phyloP scores from a whole-genome alignment of 2,329 filamentous ascomycete species.

The Neodidymelliopsis sp. region DNA sequence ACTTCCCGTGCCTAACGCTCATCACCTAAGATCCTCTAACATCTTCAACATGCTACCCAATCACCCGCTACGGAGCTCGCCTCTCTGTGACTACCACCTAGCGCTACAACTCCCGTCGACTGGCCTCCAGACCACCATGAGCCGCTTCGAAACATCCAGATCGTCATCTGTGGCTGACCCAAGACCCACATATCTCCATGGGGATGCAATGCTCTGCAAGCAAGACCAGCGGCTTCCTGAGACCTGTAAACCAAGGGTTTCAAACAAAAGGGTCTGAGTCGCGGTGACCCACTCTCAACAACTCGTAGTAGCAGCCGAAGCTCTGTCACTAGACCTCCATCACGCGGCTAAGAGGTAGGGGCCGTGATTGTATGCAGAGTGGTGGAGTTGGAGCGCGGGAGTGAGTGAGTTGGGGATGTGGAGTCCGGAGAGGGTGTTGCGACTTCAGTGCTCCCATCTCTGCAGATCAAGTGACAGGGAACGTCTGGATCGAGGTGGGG shows the following conservation, averaged over 20 bases:
- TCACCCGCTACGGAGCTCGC: constrained; percentile 8
- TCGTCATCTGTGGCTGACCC: constrained; percentile 3
- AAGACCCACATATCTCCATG: constrained; percentile 9
- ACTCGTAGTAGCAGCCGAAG: constrained; percentile 8
- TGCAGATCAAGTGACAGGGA: background rate
- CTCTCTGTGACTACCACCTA: constrained; percentile 7
- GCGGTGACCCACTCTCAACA: constrained; percentile 19
- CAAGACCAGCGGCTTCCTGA: constrained; percentile 12
- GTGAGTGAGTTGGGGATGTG: constrained; percentile 3
- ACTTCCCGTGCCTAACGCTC: constrained; percentile 5
- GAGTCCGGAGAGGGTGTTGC: constrained; percentile 7
- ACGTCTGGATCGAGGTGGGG: background rate
- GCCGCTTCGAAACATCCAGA: constrained; percentile 1
- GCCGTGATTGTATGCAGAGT: constrained; percentile 4
- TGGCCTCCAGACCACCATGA: constrained; percentile 8
- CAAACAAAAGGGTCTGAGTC: constrained; percentile 3
- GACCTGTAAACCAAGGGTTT: constrained; percentile 2
- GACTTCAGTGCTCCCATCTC: background rate
- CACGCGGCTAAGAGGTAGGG: constrained; percentile 5
- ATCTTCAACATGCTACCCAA: background rate
- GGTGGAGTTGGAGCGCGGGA: constrained; percentile 8
- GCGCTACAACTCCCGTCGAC: constrained; percentile 5
- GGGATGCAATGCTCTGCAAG: constrained; percentile 8
- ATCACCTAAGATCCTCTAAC: background rate
- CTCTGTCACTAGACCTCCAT: background rate